Percentiles rank a stretch among this genome's conserved stretches.
phyloP scores from a whole-genome alignment of 495 filamentous ascomycete genomes.

The Friedmanniomyces endolithicus region DNA sequence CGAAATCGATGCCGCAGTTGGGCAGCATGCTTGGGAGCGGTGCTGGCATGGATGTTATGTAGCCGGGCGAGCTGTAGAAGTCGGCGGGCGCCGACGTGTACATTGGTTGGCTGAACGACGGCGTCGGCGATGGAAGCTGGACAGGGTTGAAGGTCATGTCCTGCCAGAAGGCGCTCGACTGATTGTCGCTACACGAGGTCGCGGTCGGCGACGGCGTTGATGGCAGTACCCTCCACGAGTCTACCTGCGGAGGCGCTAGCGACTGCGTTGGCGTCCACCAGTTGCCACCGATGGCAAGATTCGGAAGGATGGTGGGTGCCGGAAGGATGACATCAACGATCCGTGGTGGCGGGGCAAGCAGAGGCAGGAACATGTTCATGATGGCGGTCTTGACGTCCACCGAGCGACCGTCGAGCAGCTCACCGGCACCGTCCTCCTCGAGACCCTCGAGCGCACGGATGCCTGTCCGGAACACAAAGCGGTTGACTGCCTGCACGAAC shows the following conservation, averaged over 20 bases:
- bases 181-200: slow-evolving; percentile 56
- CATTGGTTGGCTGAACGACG: slow-evolving; percentile 62
- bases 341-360: slow-evolving; percentile 85
- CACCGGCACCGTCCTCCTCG: slow-evolving; percentile 93
- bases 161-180: slow-evolving; percentile 65
- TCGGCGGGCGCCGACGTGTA: slow-evolving; percentile 47
- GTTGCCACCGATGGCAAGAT: slow-evolving; percentile 60
- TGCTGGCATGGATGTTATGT: slow-evolving; percentile 47
- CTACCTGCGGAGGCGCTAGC: slow-evolving; percentile 47
- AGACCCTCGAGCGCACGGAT: slow-evolving; percentile 85
- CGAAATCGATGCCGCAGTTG: slow-evolving; percentile 56
- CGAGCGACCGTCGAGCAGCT: slow-evolving; percentile 80
- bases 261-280: slow-evolving; percentile 61
- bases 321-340: slow-evolving; percentile 85
- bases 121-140: slow-evolving; percentile 54
- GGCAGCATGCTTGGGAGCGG: slow-evolving; percentile 87
- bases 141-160: slow-evolving; percentile 58
- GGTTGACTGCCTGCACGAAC: slow-evolving; percentile 94
- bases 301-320: slow-evolving; percentile 68
- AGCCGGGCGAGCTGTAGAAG: slow-evolving; percentile 53
- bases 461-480: slow-evolving; percentile 86
- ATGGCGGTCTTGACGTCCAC: slow-evolving; percentile 88
- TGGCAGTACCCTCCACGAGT: slow-evolving; percentile 86
- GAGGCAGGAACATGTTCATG: slow-evolving; percentile 71
- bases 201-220: slow-evolving; percentile 62